Evolutionary conservation across 257 asterid genomes (phyloP), one percentile per base, ranked within the genome.

Genomic region (Avicennia marina): DNA sequence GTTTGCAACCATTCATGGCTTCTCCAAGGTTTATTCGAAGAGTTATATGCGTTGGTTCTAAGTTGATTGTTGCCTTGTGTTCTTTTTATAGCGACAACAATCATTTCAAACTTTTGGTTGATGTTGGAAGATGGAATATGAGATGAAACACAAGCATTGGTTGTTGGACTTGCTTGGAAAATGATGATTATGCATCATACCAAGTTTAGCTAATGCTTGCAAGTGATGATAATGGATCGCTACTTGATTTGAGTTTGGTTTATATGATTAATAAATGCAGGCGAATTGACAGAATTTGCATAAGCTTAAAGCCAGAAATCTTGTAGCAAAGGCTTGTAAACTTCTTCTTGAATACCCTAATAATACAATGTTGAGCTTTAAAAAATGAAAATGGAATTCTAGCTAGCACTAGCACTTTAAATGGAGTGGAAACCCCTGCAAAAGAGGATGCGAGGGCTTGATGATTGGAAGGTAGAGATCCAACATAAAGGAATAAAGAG

Each of bases 381-480:
- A 11, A 5, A 46, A 50, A 20, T 42, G 22, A 15, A 22, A 11
- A 39, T 39, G 34, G 43, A 29, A 19, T 19, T 45, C n/a, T 26
- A 3, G 46, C 9, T 11, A 18, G 31, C 29, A 43, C 2, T 20
- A 58, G 10, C 48, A 17, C 41, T 54, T 34, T 33, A 12, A 39
- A 4, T 36, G 7, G 29, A 42, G 46, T 58, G 38, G 21, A 60
- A 56, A 43, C 16, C 12, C 56, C n/a, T 32, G 1, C 22, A 21
- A 11, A 22, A 29, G 21, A 32, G 11, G 38, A 40, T 17, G 45
- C 24, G 32, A 45, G 36, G 24, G 31, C n/a, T 40, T 42, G 44
- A 68, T 66, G 66, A 55, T 59, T 60, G 70, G 36, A 70, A 50
- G 70, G 57, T 22, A 63, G 22, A 62, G 41, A 59, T 55, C 40